Conservation (phyloP, 139 green algal species). For the Chlorella sorokiniana region DNA sequence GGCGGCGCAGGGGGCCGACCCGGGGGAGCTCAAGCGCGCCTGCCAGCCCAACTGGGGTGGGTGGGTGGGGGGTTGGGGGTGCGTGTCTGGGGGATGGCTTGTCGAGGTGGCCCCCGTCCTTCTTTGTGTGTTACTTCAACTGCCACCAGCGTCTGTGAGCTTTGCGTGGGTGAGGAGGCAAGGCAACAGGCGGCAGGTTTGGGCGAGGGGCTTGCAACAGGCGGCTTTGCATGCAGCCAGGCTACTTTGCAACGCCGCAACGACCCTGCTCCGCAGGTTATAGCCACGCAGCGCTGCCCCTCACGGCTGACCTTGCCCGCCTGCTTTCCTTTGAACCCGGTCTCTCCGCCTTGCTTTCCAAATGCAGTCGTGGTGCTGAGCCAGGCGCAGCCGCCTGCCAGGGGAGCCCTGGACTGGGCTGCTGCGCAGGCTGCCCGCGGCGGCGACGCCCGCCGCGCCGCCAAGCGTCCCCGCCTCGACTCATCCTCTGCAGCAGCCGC, state of each 20-base stretch:
- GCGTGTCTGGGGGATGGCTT: not conserved
- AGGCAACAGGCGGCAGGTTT: no score
- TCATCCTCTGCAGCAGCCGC: no score
- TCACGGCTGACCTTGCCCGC: not conserved
- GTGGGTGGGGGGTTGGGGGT: not conserved
- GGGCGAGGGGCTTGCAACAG: no score
- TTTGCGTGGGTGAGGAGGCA: no score
- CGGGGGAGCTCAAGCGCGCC: not conserved
- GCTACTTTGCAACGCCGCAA: no score
- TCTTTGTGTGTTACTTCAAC: no score
- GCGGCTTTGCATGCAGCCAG: no score
- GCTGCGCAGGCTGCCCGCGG: slow-evolving; percentile 1
- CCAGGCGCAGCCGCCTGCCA: slow-evolving; percentile 14
- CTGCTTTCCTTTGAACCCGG: no score
- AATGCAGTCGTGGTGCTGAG: slow-evolving; percentile 26
- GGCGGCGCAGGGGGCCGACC: not conserved
- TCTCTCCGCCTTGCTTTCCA: not conserved
- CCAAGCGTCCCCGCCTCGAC: slow-evolving; percentile 23
- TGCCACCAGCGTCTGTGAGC: no score
- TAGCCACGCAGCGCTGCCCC: no score
- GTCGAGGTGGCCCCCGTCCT: no score
- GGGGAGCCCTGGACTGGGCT: slow-evolving; percentile 24
- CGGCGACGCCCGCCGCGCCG: not conserved
- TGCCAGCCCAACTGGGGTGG: slow-evolving; percentile 2
- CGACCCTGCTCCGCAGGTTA: no score